phyloP scores from a whole-genome alignment of 331 rosid species.

The Rhamnella rubrinervis region DNA sequence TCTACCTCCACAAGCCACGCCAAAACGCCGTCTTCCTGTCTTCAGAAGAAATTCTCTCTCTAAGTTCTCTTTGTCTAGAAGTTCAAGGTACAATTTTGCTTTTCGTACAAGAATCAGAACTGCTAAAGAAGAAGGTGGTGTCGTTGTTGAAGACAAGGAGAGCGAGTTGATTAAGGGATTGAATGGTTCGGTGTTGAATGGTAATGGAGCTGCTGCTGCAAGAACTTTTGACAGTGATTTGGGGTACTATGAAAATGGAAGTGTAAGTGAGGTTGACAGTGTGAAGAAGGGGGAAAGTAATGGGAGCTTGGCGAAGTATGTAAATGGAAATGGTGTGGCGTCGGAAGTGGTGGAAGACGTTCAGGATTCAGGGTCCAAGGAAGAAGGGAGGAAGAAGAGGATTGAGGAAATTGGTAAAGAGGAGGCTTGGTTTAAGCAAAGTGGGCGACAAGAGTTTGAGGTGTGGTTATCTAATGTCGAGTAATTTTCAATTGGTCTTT shows the following conservation, averaged over 20 bases:
- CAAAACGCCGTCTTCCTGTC: constrained; percentile 40
- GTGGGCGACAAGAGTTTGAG: constrained; percentile 43
- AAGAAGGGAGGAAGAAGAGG: constrained; percentile 83
- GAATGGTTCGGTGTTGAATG: constrained; percentile 49
- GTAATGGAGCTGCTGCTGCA: constrained; percentile 72
- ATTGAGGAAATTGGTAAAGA: constrained; percentile 95
- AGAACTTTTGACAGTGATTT: constrained; percentile 13
- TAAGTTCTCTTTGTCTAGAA: constrained; percentile 19
- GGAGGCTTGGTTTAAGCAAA: constrained; percentile 86
- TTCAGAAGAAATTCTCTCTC: constrained; percentile 23
- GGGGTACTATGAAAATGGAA: constrained; percentile 46
- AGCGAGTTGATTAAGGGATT: constrained; percentile 39
- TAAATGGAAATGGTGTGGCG: constrained; percentile 67
- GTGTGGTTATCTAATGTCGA: constrained; percentile 33
- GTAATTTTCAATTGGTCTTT: too few species aligned
- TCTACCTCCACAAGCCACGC: constrained; percentile 48
- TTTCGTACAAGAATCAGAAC: constrained; percentile 50
- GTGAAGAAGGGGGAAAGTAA: constrained; percentile 36
- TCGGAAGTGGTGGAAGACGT: constrained; percentile 41
- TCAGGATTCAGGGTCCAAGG: constrained; percentile 38
- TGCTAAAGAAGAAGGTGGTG: constrained; percentile 51
- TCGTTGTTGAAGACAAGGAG: constrained; percentile 45
- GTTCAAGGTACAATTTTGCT: constrained; percentile 15
- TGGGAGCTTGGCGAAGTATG: constrained; percentile 67
- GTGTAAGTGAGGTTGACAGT: constrained; percentile 35